Base-by-base conservation (phyloP, 495 filamentous ascomycete genomes). In the Xylaria castorea region DNA sequence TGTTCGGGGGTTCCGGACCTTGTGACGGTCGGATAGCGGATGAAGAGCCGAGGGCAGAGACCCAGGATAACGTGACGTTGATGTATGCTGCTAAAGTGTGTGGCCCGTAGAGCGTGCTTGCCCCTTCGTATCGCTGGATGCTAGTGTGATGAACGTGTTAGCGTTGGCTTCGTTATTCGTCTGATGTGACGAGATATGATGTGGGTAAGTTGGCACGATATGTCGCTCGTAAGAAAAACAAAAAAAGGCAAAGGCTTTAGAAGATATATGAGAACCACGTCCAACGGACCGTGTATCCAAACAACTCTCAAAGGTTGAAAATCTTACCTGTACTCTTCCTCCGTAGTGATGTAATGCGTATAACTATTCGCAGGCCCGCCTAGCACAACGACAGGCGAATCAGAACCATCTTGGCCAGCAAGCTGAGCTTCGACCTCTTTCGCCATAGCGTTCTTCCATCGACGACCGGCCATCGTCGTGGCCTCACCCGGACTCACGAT, bases 281-380 rank as follows among this genome's bases (percentile, higher is more conserved):
- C n/a, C n/a, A n/a, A n/a, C n/a, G n/a, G n/a, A n/a, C n/a, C n/a
- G 3, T 61, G 34, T 40, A 16, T 36, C 25, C 7, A 27, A 66
- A 1, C 25, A 8, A 60, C 9, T 38, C 9, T 38, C 0, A 58
- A 44, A 51, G 7, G 30, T 1, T 9, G 20, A 22, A 9, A 16
- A 18, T 64, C 76, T 70, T 76, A 81, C 79, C 73, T 80, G 79
- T 98, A 99, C 78, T 99, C 96, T 79, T 98, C 94, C 75, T 94
- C 90, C 0, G 96, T 99, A 12, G 93, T 83, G 81, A 97, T 97
- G 80, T 99, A 99, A 79, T 99, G 96, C 18, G 96, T 94, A 80
- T 99, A 99, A 75, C 88, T 94, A 81, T 99, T 99, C 11, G 95
- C 93, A 5, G 95, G 96, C 1, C 93, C 94, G n/a, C 96, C 96